Conservation (phyloP, 257 asterid species). For the Mitragyna speciosa region DNA sequence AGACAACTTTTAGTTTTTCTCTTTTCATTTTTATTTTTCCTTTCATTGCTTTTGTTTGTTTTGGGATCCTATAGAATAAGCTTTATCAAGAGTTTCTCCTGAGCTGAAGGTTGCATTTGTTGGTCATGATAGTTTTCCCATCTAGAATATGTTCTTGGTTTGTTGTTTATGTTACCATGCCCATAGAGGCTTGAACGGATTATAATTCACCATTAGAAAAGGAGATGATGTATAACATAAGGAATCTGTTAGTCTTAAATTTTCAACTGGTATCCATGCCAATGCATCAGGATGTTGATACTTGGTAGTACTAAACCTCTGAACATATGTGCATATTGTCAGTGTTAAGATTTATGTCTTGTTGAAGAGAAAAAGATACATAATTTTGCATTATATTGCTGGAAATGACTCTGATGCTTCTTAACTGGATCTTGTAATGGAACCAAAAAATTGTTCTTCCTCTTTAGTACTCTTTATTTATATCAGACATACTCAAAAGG, state of each 20-base stretch:
- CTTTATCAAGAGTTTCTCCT: neutral
- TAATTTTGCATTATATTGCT: neutral
- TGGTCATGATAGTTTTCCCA: neutral
- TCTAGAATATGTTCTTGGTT: neutral
- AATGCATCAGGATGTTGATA: neutral
- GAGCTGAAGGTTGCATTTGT: neutral
- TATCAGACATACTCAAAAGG: neutral
- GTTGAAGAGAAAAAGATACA: neutral
- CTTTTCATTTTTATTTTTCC: neutral
- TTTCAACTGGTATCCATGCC: neutral
- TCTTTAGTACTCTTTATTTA: too few relatives aligned
- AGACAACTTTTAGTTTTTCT: too few relatives aligned
- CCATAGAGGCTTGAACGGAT: neutral
- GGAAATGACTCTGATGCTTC: conserved; percentile 1
- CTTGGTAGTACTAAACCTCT: neutral
- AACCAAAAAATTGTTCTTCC: neutral
- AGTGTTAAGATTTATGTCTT: neutral
- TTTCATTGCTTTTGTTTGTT: neutral
- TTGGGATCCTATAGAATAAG: neutral
- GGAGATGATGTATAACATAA: neutral
- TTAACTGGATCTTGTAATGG: neutral
- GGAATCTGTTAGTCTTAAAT: neutral
- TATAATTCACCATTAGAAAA: neutral
- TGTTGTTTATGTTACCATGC: neutral
- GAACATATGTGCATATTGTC: neutral